These are phyloP conservation scores for Glycine latifolia DNA, from an alignment of 306 rosid genomes.

Conservation along the genomic window DNA sequence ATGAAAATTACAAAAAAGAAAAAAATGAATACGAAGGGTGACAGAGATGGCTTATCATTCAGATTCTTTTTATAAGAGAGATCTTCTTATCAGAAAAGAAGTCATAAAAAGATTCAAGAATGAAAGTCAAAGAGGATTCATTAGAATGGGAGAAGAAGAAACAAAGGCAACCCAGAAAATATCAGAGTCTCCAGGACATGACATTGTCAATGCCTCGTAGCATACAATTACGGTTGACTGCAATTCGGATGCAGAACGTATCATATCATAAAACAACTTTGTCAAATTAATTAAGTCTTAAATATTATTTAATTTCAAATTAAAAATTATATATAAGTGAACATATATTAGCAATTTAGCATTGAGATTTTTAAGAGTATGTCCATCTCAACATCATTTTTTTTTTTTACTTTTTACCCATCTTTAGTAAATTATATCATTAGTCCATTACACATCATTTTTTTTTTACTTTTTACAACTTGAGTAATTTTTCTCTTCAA, in stretches of 20 bases:
- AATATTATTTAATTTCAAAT: too few relatives aligned
- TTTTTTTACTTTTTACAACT: too few relatives aligned
- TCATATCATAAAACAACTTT: too few relatives aligned
- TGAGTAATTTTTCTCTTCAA: too few relatives aligned
- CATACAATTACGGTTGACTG: conserved; percentile 21
- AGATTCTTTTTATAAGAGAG: conserved; percentile 65
- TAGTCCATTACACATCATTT: too few relatives aligned
- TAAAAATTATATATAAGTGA: too few relatives aligned
- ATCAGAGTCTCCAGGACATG: conserved; percentile 45
- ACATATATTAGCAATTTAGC: too few relatives aligned
- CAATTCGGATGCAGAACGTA: background rate
- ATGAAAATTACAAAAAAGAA: background rate
- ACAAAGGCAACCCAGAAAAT: conserved; percentile 41
- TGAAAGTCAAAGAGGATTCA: conserved; percentile 69
- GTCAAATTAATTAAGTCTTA: too few relatives aligned
- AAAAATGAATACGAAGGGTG: conserved; percentile 25
- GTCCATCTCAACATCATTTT: too few relatives aligned
- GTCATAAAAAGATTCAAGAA: conserved; percentile 58
- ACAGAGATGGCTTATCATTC: conserved; percentile 57
- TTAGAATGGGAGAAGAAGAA: conserved; percentile 45
- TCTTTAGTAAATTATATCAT: too few relatives aligned
- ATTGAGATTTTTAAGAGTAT: too few relatives aligned
- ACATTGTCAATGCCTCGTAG: conserved; percentile 38
- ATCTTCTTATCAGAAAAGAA: conserved; percentile 72
- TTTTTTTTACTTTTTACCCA: too few relatives aligned